These are phyloP conservation scores for Bocquillonia castaneifolia DNA, from an alignment of 441 rosid species.

Conservation along the genomic window DNA sequence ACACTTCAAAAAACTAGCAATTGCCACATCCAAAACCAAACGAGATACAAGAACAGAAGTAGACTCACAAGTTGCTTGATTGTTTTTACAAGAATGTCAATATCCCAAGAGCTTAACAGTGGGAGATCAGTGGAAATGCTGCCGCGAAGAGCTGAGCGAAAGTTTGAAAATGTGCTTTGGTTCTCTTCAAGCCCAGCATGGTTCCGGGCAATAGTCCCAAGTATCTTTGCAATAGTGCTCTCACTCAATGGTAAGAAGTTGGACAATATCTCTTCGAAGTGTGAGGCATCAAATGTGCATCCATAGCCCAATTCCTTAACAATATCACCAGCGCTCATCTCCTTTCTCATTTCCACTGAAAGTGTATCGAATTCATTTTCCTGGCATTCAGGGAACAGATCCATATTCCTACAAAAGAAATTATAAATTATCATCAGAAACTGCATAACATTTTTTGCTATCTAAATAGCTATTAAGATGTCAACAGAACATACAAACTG, in stretches of 20 bases:
- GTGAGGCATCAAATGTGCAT: constrained; percentile 66
- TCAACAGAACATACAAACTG: too few species aligned
- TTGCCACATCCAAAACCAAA: constrained; percentile 1
- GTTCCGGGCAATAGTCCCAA: constrained; percentile 53
- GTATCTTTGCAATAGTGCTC: constrained; percentile 61
- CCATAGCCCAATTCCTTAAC: constrained; percentile 90
- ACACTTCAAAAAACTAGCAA: constrained; percentile 8
- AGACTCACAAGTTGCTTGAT: constrained; percentile 73
- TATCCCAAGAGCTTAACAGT: constrained; percentile 63
- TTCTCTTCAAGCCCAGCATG: constrained; percentile 64
- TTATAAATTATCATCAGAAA: neutral
- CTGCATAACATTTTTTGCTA: too few species aligned
- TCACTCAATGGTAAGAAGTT: constrained; percentile 65
- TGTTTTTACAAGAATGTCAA: constrained; percentile 64
- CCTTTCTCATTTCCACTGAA: constrained; percentile 83
- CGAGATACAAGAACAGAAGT: constrained; percentile 7
- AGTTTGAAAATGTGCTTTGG: constrained; percentile 59
- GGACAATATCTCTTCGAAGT: constrained; percentile 77
- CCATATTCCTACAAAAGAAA: constrained; percentile 43
- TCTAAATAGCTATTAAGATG: too few species aligned
- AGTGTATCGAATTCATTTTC: constrained; percentile 73
- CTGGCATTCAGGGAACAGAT: constrained; percentile 40
- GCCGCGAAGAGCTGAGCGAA: constrained; percentile 68
- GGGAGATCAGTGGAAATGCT: constrained; percentile 50
- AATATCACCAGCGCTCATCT: constrained; percentile 65